Base-by-base conservation (phyloP, 495 filamentous ascomycete species). In the Penicillium lividum region DNA sequence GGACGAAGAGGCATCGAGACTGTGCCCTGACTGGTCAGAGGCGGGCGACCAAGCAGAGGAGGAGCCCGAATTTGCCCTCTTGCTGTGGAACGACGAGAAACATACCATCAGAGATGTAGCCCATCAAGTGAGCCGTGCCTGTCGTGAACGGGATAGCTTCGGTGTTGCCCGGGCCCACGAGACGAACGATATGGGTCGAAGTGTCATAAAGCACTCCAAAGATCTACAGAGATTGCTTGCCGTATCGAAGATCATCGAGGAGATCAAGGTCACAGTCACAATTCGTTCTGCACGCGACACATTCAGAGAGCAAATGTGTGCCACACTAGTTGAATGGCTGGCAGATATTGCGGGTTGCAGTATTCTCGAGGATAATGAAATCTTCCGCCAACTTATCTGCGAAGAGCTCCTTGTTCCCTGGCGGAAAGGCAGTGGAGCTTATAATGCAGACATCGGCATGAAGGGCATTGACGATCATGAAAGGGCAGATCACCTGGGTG, bases 21-120 rank as follows among this genome's bases (percentile, higher is more conserved):
- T 98, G 36, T 82, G 82, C 15, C 82, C 89, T 0, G 82, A 82
- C 16, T 95, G 92, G 76, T 93, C 89, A 65, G 85, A 85, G 9
- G 76, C 79, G 1, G 85, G 84, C 2, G 81, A 87, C 56, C 73
- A 73, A 31, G 62, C 65, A 33, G 80, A 85, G 25, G 77, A 78
- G 25, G 74, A 84, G 25, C 81, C 86, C 13, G 92, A 97, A 64
- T 98, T 86, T 69, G 86, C 91, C 4, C 74, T 98, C n/a, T 72
- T 97, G 18, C 77, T 98, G 7, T 98, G 94, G 94, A 98, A 98
- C 63, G 94, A 98, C 59, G 94, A 98, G 72, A 98, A 98, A 75
- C 94, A 98, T 69, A 98, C 94, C 0, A 86, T 97, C 51, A 79
- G 83, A n/a, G 94, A 98, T 70, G 93, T 98, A 9, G 76, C 86